Percentiles rank a stretch among this genome's conserved stretches.
phyloP scores from a whole-genome alignment of 305 asterid species.

The Ilex paraguariensis region DNA sequence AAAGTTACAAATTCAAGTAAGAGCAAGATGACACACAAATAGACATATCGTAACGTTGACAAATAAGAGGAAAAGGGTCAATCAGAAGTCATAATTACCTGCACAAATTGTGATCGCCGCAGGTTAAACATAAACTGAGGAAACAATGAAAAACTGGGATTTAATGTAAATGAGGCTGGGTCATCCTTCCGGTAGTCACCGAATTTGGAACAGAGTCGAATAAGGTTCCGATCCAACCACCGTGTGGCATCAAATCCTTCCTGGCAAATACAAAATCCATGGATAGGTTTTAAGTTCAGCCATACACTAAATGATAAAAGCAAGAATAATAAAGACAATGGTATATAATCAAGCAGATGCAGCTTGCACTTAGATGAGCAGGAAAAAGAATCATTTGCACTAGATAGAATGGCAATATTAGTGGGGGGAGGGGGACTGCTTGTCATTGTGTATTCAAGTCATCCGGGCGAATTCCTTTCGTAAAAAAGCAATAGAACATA shows the following conservation, averaged over 20 bases:
- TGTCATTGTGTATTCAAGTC: too few relatives aligned
- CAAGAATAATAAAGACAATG: neutral
- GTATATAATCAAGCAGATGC: neutral
- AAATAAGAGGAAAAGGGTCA: neutral
- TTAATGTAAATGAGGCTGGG: constrained; percentile 82
- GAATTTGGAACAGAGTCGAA: constrained; percentile 90
- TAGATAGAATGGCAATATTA: too few relatives aligned
- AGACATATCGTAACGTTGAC: neutral
- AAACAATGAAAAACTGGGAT: constrained; percentile 73
- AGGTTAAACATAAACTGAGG: constrained; percentile 98
- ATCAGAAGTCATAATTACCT: constrained; percentile 38
- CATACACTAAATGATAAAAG: neutral
- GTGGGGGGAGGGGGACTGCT: too few relatives aligned
- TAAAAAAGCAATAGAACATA: too few relatives aligned
- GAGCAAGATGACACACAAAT: constrained; percentile 9
- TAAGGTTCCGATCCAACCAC: constrained; percentile 92
- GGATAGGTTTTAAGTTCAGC: neutral
- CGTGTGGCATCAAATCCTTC: constrained; percentile 94
- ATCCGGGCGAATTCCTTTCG: too few relatives aligned
- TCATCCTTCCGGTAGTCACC: constrained; percentile 98
- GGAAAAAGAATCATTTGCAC: too few relatives aligned
- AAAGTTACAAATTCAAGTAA: neutral
- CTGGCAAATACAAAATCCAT: constrained; percentile 32
- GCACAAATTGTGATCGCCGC: constrained; percentile 95
- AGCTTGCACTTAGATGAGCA: neutral